Base-by-base conservation (phyloP, 208 protist genomes). In the Trypanosoma congolense region DNA sequence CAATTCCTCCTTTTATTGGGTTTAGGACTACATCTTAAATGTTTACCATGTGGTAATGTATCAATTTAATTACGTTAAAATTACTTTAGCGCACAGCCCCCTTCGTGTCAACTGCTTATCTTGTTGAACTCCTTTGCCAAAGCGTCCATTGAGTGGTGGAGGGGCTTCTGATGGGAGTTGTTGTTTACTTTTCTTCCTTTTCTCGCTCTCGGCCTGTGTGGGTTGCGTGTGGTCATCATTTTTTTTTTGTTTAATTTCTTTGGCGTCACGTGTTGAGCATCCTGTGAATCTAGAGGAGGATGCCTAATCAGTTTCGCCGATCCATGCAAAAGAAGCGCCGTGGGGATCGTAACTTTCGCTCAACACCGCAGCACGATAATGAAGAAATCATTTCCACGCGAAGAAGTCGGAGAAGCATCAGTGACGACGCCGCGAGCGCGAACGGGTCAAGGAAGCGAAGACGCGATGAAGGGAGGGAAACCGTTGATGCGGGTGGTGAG, bases 261-360 rank as follows among this genome's bases (percentile, higher is more conserved):
- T n/a, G n/a, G n/a, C n/a, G n/a, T n/a, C n/a, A n/a, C n/a, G n/a
- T n/a, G n/a, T n/a, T n/a, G n/a, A n/a, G n/a, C n/a, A n/a, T n/a
- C n/a, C n/a, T n/a, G n/a, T n/a, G n/a, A n/a, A n/a, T n/a, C n/a
- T n/a, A n/a, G n/a, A n/a, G n/a, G n/a, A n/a, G n/a, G 16, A 70
- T 90, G 70, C 81, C 69, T 25, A 65, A 80, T 48, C 80, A 76
- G 12, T 70, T 88, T 52, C 31, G 24, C 22, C 21, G 48, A 12
- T 48, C 38, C n/a, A 41, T 42, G 61, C 33, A 26, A 36, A 44
- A 31, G 42, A 4, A 50, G 48, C 58, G 55, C 31, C 24, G 49
- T 19, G 48, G 3, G 45, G 62, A 38, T 25, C 50, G 41, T 19
- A 36, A 53, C n/a, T 56, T 44, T 45, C 40, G 35, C 38, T 30